Percentiles rank a stretch among this genome's conserved stretches.
phyloP scores from a whole-genome alignment of 148 eudicot species.

The Linanthus parryae region DNA sequence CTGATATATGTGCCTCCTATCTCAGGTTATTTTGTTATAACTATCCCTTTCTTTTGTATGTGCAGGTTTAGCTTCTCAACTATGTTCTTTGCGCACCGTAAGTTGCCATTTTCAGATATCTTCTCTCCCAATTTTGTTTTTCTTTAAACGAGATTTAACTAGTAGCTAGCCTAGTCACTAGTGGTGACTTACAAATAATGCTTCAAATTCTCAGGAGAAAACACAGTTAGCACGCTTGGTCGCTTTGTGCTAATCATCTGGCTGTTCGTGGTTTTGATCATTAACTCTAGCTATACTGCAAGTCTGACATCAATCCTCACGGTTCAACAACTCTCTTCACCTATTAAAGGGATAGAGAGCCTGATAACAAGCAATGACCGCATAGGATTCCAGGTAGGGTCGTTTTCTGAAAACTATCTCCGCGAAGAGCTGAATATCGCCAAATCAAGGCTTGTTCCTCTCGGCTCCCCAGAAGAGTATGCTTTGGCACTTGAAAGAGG shows the following conservation, averaged over 20 bases:
- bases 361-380: constrained; percentile 39
- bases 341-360: constrained; percentile 68
- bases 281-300: constrained; percentile 88
- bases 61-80: constrained; percentile 93
- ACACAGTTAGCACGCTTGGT: constrained; percentile 81
- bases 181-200: background rate
- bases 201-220: constrained; percentile 61
- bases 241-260: constrained; percentile 75
- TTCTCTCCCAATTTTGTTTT: background rate
- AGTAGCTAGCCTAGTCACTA: constrained; percentile 4
- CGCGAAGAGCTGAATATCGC: constrained; percentile 59
- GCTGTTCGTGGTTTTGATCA: constrained; percentile 80
- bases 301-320: constrained; percentile 89
- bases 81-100: constrained; percentile 70
- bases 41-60: constrained; percentile 9
- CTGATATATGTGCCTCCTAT: background rate
- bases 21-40: background rate
- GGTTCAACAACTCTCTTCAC: constrained; percentile 64
- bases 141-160: background rate
- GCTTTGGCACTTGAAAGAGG: constrained; percentile 56
- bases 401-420: constrained; percentile 71
- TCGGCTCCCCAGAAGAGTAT: constrained; percentile 65
- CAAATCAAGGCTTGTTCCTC: constrained; percentile 55
- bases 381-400: constrained; percentile 78
- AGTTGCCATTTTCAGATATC: constrained; percentile 18